Evolutionary conservation across 2,329 filamentous ascomycete genomes (phyloP).

Genomic region (Metarhizium rileyi): DNA sequence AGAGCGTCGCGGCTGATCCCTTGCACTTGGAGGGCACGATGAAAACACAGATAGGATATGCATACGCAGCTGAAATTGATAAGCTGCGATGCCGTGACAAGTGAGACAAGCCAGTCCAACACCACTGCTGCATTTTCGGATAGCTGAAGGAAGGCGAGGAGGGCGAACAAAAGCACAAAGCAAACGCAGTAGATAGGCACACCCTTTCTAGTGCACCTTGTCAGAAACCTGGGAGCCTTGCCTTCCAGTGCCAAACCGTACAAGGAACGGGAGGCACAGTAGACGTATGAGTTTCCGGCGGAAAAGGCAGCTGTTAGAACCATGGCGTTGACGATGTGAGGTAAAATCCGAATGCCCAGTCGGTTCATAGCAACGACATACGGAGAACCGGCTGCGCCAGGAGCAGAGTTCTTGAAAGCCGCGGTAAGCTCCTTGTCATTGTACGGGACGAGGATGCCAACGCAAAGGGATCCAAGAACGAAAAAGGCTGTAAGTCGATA

Average conservation of each 20-base stretch:
- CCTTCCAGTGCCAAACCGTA: constrained; percentile 60
- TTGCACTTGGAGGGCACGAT: constrained; percentile 59
- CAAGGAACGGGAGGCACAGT: constrained; percentile 58
- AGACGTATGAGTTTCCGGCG: constrained; percentile 55
- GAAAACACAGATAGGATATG: constrained; percentile 62
- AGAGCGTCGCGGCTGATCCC: constrained; percentile 56
- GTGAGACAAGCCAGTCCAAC: constrained; percentile 60
- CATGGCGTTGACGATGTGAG: constrained; percentile 65
- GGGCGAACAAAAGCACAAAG: constrained; percentile 55
- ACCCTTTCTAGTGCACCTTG: constrained; percentile 50
- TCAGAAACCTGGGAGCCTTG: constrained; percentile 52
- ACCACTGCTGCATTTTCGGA: constrained; percentile 56
- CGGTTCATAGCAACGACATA: constrained; percentile 61
- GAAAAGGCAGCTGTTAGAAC: constrained; percentile 58
- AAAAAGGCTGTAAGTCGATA: constrained; percentile 70
- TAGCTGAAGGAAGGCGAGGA: constrained; percentile 66
- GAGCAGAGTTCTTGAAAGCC: constrained; percentile 47
- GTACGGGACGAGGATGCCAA: constrained; percentile 63
- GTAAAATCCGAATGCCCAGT: constrained; percentile 51
- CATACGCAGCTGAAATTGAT: constrained; percentile 64
- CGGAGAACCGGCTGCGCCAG: constrained; percentile 60
- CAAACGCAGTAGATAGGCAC: constrained; percentile 67
- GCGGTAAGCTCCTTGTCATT: constrained; percentile 51
- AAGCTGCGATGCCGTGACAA: constrained; percentile 62
- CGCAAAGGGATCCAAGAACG: constrained; percentile 60